These are phyloP conservation scores for Solanum verrucosum DNA, from an alignment of 257 asterid species.

Conservation along the genomic window DNA sequence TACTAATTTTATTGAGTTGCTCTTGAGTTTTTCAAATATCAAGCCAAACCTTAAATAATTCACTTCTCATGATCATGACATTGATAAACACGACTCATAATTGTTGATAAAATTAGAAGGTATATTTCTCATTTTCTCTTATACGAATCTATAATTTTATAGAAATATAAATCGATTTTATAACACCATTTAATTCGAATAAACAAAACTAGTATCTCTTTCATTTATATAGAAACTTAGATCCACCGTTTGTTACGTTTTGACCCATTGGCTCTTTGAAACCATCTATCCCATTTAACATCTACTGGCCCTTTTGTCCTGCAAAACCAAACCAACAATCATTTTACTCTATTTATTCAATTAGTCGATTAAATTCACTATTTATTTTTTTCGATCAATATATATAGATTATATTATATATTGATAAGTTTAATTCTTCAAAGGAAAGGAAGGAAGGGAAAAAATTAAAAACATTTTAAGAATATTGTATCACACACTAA, in stretches of 20 bases:
- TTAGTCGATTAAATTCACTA: neutral
- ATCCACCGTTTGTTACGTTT: slow-evolving; percentile 65
- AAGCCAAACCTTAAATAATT: neutral
- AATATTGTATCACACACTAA: neutral
- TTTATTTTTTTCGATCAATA: neutral
- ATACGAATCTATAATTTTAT: neutral
- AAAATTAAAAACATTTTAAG: neutral
- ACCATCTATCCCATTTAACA: slow-evolving; percentile 81
- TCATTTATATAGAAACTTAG: slow-evolving; percentile 10
- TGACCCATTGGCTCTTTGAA: slow-evolving; percentile 74
- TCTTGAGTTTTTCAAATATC: too few relatives aligned
- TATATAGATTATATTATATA: neutral
- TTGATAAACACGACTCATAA: neutral
- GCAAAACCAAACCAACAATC: slow-evolving; percentile 5
- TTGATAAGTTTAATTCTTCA: neutral
- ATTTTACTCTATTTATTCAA: neutral
- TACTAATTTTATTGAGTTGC: too few relatives aligned
- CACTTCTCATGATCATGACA: neutral
- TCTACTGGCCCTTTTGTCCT: slow-evolving; percentile 70
- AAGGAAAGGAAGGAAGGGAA: neutral
- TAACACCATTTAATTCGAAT: neutral
- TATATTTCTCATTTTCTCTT: neutral
- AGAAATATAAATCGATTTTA: neutral
- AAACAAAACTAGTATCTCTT: neutral
- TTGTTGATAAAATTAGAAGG: neutral